phyloP scores from a whole-genome alignment of 345 rosid genomes.

The Arabis hirsuta region DNA sequence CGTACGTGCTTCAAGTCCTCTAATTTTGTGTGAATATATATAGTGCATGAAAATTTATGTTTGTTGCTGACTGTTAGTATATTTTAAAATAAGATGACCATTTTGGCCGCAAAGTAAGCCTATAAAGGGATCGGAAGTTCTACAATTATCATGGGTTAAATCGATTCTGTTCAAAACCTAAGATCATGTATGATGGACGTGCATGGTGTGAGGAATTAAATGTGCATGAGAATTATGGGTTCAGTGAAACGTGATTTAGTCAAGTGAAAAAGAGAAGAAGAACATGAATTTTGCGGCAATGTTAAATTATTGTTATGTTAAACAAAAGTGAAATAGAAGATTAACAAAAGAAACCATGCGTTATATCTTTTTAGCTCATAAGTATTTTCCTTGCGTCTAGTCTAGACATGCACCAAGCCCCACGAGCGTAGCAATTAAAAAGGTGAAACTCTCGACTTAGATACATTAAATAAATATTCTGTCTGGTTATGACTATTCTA shows the following conservation, averaged over 20 bases:
- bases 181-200: conserved; percentile 16
- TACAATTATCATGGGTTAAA: neutral
- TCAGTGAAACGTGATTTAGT: conserved; percentile 35
- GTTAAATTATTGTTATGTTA: neutral
- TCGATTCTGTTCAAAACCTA: neutral
- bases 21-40: neutral
- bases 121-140: neutral
- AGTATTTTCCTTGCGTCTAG: neutral
- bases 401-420: neutral
- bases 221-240: conserved; percentile 36
- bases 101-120: conserved; percentile 8
- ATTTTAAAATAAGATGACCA: conserved; percentile 4
- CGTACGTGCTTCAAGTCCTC: conserved; percentile 1
- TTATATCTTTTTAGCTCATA: neutral
- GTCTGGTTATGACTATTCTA: neutral
- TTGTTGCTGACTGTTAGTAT: neutral
- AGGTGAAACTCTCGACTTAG: too few species aligned
- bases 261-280: conserved; percentile 16
- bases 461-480: neutral
- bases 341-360: conserved; percentile 16
- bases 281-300: conserved; percentile 22
- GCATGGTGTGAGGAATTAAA: conserved; percentile 24
- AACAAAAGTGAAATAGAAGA: neutral
- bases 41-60: neutral
- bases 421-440: neutral